Evolutionary conservation across 1,284 basidiomycete species (phyloP).

Genomic region (Thecaphora frezii): DNA sequence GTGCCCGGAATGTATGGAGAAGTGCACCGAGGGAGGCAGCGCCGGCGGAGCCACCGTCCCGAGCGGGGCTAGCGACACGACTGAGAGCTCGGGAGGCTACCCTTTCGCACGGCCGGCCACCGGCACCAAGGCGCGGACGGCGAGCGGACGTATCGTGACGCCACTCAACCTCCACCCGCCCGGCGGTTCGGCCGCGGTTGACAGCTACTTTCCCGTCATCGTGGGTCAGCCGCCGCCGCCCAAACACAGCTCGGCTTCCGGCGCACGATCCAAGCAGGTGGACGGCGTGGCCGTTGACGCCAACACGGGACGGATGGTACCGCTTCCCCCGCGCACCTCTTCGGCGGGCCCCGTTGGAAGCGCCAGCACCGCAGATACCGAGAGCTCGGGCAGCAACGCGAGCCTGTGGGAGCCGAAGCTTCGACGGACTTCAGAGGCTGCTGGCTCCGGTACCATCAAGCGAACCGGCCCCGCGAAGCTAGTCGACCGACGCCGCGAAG

Average conservation of each 20-base stretch:
- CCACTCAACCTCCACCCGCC: conserved; percentile 38
- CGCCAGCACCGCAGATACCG: conserved; percentile 31
- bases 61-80: conserved; percentile 51
- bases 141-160: conserved; percentile 47
- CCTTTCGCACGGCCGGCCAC: conserved; percentile 18
- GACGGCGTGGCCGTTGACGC: neutral
- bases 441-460: neutral
- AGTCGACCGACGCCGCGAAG: neutral
- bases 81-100: conserved; percentile 43
- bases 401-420: conserved; percentile 42
- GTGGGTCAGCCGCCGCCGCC: neutral
- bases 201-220: conserved; percentile 37
- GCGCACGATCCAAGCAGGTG: neutral
- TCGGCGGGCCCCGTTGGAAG: conserved; percentile 33
- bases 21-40: conserved; percentile 31
- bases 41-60: conserved; percentile 40
- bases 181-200: conserved; percentile 9
- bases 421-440: conserved; percentile 1
- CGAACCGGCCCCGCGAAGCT: neutral
- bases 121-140: conserved; percentile 39
- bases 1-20: conserved; percentile 47
- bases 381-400: conserved; percentile 32
- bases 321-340: conserved; percentile 15
- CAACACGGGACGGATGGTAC: neutral
- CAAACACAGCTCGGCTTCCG: neutral